phyloP scores from a whole-genome alignment of 257 asterid species.

The Fraxinus pennsylvanica region DNA sequence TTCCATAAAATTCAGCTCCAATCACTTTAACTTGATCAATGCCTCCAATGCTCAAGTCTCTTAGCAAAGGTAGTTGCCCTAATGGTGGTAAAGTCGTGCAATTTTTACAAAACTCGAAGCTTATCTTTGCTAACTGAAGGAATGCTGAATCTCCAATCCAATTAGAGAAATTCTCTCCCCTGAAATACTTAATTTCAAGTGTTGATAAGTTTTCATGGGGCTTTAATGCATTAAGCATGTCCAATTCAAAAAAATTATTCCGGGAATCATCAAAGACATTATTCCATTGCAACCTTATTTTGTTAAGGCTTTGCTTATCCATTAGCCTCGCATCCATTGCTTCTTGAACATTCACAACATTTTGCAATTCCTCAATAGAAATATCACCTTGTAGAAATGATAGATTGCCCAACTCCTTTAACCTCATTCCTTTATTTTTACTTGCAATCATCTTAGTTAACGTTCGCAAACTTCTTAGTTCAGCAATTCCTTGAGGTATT shows the following conservation, averaged over 20 bases:
- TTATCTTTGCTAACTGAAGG: constrained; percentile 8
- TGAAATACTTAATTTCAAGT: constrained; percentile 12
- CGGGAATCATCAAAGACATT: constrained; percentile 17
- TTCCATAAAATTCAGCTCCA: constrained; percentile 24
- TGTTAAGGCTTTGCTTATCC: constrained; percentile 10
- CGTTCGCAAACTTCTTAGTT: constrained; percentile 23
- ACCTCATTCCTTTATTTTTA: constrained; percentile 18
- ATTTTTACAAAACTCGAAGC: constrained; percentile 15
- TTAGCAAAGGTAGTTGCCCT: constrained; percentile 26
- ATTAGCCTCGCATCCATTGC: constrained; percentile 28
- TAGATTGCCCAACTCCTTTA: constrained; percentile 24
- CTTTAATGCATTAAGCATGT: constrained; percentile 18
- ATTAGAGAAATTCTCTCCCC: constrained; percentile 18
- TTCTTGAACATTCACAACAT: constrained; percentile 10
- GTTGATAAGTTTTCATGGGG: constrained; percentile 16
- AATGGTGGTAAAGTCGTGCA: constrained; percentile 26
- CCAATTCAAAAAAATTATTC: constrained; percentile 6
- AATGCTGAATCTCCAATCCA: constrained; percentile 19
- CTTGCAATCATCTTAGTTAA: constrained; percentile 21
- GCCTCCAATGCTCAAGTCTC: constrained; percentile 17
- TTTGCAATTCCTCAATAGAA: constrained; percentile 17
- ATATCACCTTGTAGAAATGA: constrained; percentile 12
- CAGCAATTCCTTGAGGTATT: constrained; percentile 30
- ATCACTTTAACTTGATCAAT: constrained; percentile 9
- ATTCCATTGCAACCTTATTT: constrained; percentile 11